These are phyloP conservation scores for Aspergillus pseudoviridinutans DNA, from an alignment of 2,329 filamentous ascomycete species.

Conservation along the genomic window DNA sequence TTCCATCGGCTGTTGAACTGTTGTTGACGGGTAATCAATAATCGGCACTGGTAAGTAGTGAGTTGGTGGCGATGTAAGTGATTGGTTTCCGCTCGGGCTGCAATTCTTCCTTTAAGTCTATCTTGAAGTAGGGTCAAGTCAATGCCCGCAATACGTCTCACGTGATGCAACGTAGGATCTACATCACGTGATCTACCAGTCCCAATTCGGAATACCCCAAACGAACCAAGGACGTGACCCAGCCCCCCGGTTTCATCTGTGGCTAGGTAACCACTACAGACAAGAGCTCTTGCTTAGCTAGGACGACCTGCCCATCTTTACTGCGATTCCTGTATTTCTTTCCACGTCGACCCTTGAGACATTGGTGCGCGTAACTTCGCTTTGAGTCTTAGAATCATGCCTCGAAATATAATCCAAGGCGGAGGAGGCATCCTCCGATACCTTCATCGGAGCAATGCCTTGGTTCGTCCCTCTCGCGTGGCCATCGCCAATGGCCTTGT, in stretches of 20 bases:
- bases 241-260: conserved; percentile 28
- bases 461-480: conserved; percentile 23
- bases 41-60: background rate
- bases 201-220: conserved; percentile 25
- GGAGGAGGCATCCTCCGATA: conserved; percentile 28
- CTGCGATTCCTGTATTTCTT: background rate
- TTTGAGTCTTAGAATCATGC: conserved; percentile 21
- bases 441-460: conserved; percentile 22
- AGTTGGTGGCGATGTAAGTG: background rate
- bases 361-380: background rate
- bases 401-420: conserved; percentile 28
- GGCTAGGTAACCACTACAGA: conserved; percentile 11
- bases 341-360: background rate
- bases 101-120: background rate
- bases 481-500: conserved; percentile 24
- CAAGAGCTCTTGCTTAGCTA: conserved; percentile 8
- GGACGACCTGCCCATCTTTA: background rate
- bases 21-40: conserved; percentile 1
- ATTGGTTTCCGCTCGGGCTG: background rate
- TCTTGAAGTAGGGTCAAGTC: background rate
- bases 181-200: conserved; percentile 5
- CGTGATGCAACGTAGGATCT: conserved; percentile 7
- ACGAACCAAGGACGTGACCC: conserved; percentile 21
- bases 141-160: conserved; percentile 1
- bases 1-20: conserved; percentile 15